Percentiles rank a stretch among this genome's conserved stretches.
Conservation (phyloP, 192 early-diverging fungal genomes). For the Martensiomyces pterosporus region DNA sequence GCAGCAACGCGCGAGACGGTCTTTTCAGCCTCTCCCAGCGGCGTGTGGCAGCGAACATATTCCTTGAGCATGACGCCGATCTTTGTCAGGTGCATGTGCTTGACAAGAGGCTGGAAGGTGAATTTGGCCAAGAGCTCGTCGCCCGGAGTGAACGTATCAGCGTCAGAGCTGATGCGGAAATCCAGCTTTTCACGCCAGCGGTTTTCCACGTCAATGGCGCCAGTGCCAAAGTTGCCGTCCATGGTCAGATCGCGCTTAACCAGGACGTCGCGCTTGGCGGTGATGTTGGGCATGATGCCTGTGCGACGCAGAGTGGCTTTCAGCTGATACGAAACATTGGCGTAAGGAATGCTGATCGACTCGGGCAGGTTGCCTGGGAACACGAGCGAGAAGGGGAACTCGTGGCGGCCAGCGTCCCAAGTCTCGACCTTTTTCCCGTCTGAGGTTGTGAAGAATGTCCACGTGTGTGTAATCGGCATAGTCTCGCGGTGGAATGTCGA, state of each 20-base stretch:
- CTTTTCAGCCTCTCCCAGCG: slow-evolving; percentile 38
- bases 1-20: slow-evolving; percentile 38
- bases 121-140: slow-evolving; percentile 25
- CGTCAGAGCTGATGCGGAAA: slow-evolving; percentile 26
- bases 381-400: slow-evolving; percentile 42
- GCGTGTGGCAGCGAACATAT: slow-evolving; percentile 45
- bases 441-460: slow-evolving; percentile 38
- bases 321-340: slow-evolving; percentile 40
- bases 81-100: slow-evolving; percentile 33
- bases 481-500: slow-evolving; percentile 43
- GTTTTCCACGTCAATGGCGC: slow-evolving; percentile 44
- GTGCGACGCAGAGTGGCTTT: slow-evolving; percentile 43
- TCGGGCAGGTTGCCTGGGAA: slow-evolving; percentile 46
- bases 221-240: slow-evolving; percentile 43
- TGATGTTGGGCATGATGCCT: slow-evolving; percentile 38
- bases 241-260: slow-evolving; percentile 45
- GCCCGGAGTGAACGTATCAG: slow-evolving; percentile 42
- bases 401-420: slow-evolving; percentile 42
- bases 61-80: slow-evolving; percentile 47
- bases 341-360: slow-evolving; percentile 40
- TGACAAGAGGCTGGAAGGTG: slow-evolving; percentile 47
- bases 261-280: slow-evolving; percentile 15
- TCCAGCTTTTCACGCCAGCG: slow-evolving; percentile 47
- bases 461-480: slow-evolving; percentile 35
- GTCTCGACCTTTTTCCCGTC: slow-evolving; percentile 42